Percentiles rank a stretch among this genome's conserved stretches.
Evolutionary conservation across 2,329 filamentous ascomycete genomes (phyloP).

Genomic region (Whalleya microplaca): DNA sequence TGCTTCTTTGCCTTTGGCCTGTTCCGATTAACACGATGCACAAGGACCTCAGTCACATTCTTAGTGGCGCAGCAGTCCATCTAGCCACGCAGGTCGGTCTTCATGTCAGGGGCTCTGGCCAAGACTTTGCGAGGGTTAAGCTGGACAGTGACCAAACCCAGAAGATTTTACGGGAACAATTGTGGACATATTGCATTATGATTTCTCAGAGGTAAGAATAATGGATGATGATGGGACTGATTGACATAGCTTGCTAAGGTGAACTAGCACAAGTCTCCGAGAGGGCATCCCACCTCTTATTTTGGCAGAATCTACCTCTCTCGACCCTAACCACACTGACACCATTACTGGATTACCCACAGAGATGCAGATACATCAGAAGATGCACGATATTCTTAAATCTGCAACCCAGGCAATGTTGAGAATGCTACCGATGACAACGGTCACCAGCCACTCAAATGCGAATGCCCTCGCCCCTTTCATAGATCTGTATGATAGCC

Average conservation of each 20-base stretch:
- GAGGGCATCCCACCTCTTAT: slow-evolving; percentile 13
- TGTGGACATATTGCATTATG: slow-evolving; percentile 43
- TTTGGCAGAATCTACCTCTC: background rate
- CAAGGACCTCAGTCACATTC: slow-evolving; percentile 43
- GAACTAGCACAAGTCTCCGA: slow-evolving; percentile 7
- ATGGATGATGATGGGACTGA: background rate
- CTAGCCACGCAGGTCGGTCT: slow-evolving; percentile 45
- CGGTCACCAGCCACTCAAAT: background rate
- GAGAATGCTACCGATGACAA: background rate
- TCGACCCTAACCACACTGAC: background rate
- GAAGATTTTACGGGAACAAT: slow-evolving; percentile 38
- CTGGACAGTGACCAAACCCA: slow-evolving; percentile 40
- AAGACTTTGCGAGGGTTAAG: slow-evolving; percentile 44
- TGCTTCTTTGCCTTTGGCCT: slow-evolving; percentile 45
- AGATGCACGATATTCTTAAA: slow-evolving; percentile 13
- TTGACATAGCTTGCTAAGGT: too few relatives aligned
- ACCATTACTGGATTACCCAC: background rate
- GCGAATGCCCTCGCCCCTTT: slow-evolving; percentile 1
- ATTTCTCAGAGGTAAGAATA: slow-evolving; percentile 39
- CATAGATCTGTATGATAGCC: slow-evolving; percentile 14
- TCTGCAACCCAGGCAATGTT: slow-evolving; percentile 9
- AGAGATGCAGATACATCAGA: slow-evolving; percentile 1
- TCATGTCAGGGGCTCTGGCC: slow-evolving; percentile 42
- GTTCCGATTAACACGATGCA: slow-evolving; percentile 45
- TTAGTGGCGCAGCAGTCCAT: slow-evolving; percentile 44